These are phyloP conservation scores for Talaromyces sp. DNA, from an alignment of 2,329 filamentous ascomycete genomes.

Conservation along the genomic window DNA sequence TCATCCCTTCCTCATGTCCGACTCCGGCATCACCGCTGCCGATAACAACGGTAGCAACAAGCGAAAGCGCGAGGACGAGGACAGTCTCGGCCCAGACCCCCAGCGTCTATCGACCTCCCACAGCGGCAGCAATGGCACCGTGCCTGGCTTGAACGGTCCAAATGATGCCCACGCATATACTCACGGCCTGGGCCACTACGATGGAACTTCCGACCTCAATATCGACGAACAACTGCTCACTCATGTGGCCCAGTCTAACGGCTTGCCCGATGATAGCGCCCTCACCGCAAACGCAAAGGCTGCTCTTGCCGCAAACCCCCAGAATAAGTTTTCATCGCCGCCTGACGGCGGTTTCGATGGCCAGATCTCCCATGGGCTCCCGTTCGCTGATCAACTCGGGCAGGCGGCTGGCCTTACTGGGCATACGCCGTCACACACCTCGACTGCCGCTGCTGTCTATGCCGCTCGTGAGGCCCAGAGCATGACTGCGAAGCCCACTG, in stretches of 20 bases:
- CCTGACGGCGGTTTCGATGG: conserved; percentile 34
- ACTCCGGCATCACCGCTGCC: conserved; percentile 30
- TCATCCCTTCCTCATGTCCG: conserved; percentile 27
- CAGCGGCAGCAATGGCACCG: conserved; percentile 31
- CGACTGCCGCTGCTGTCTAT: conserved; percentile 55
- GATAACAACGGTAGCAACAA: conserved; percentile 29
- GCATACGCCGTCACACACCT: conserved; percentile 35
- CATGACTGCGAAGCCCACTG: conserved; percentile 66
- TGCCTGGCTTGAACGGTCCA: conserved; percentile 19
- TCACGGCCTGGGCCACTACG: conserved; percentile 30
- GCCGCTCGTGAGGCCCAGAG: conserved; percentile 48
- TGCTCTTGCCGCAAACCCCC: conserved; percentile 39
- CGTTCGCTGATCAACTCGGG: conserved; percentile 35
- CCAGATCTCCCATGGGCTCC: conserved; percentile 28
- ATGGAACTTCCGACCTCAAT: conserved; percentile 28
- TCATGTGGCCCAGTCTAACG: conserved; percentile 49
- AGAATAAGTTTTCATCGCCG: conserved; percentile 41
- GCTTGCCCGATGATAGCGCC: conserved; percentile 42
- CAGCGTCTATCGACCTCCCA: conserved; percentile 35
- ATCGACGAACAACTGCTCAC: conserved; percentile 44
- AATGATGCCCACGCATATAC: conserved; percentile 29
- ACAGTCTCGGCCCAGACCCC: conserved; percentile 33
- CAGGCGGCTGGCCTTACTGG: conserved; percentile 16
- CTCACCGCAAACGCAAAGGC: conserved; percentile 40
- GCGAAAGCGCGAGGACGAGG: conserved; percentile 34